Percentiles rank a stretch among this genome's conserved stretches.
Conservation (phyloP, 305 asterid genomes). For the Solanum hybrid region DNA sequence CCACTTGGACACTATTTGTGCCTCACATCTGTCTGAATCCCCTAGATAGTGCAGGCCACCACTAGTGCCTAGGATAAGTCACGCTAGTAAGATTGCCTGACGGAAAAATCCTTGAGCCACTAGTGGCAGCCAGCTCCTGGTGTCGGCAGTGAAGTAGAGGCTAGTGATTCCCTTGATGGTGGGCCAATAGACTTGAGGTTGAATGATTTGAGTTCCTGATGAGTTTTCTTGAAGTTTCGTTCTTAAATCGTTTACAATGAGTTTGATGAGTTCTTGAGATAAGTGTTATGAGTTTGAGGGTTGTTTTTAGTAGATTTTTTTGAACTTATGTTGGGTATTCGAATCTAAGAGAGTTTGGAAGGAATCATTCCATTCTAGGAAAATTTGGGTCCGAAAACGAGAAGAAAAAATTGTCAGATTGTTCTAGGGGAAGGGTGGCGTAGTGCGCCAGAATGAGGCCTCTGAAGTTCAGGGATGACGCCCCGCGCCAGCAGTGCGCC, state of each 20-base stretch:
- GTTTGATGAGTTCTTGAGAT: neutral
- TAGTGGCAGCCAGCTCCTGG: neutral
- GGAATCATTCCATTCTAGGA: neutral
- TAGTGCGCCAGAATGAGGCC: neutral
- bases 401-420: neutral
- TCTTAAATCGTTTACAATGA: neutral
- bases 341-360: neutral
- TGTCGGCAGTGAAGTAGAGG: neutral
- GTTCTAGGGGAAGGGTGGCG: neutral
- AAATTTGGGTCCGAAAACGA: neutral
- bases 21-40: neutral
- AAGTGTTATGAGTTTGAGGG: neutral
- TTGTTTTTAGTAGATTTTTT: neutral
- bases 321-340: neutral
- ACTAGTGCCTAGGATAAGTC: neutral
- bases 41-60: neutral
- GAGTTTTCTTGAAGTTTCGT: neutral
- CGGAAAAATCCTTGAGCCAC: neutral
- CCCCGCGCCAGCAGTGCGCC: neutral
- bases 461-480: neutral
- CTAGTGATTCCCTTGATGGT: neutral
- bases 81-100: neutral
- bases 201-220: neutral
- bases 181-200: too few species aligned
- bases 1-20: neutral